Evolutionary conservation across 768 basidiomycete genomes (phyloP), one percentile per base, ranked within the genome.

Genomic region (Nidularia sp.): DNA sequence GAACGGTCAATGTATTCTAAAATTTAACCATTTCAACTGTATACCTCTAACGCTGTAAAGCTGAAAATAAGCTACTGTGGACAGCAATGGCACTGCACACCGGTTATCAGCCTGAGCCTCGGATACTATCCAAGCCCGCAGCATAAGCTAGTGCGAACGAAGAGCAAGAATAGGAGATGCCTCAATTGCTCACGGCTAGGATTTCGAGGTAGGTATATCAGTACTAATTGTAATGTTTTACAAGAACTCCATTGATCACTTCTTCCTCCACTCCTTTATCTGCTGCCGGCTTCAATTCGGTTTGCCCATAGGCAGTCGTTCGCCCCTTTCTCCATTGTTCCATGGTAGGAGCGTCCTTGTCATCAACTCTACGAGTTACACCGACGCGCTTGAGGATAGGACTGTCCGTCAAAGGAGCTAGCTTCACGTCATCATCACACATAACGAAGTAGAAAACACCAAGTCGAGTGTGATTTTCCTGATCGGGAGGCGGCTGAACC

Each of bases 381-480:
- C 73, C 74, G 1, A 66, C 62, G 25, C 62, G 60, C 53, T 76
- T 66, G 6, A 79, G 58, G 2, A 76, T 72, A 0, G 77, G 72
- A 53, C 78, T 78, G 12, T 74, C 67, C 3, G 52, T 53, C 22
- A 71, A 55, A 3, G 79, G 77, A 2, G 59, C 55, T n/a, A 79
- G 66, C 41, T 60, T 65, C n/a, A 73, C 67, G 29, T 73, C 61
- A 57, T 80, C 78, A 56, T 79, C 66, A 4, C 72, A 59, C 55
- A 74, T 62, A n/a, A 60, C 61, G 54, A 81, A 79, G 57, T 77
- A 78, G 59, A 77, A 77, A 4, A 70, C 66, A 6, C 79, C 77
- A 1, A 80, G 65, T n/a, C 79, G 74, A 7, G 71, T 61, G 44
- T 65, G 63, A 29, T 62, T 64, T 8, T 64, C 70, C 55, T 81